Evolutionary conservation across 768 basidiomycete species (phyloP).

Genomic region (Gloeophyllum trabeum): DNA sequence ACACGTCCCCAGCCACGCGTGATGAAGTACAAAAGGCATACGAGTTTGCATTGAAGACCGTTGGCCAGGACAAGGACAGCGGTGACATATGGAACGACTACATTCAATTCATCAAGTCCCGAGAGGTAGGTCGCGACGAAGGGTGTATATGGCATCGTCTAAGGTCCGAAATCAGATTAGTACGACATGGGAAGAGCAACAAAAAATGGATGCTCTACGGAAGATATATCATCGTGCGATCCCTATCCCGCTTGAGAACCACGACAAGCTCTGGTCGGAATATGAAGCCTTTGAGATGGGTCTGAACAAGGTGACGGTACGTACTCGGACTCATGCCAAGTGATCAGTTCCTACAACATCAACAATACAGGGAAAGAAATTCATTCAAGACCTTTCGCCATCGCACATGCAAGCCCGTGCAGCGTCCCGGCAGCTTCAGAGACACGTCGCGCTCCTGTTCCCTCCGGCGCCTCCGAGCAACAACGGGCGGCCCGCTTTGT

Average conservation of each 20-base stretch:
- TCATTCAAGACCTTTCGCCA: constrained; percentile 86
- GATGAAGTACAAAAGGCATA: constrained; percentile 81
- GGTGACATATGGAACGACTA: constrained; percentile 93
- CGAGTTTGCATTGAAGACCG: constrained; percentile 83
- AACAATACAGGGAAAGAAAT: constrained; percentile 78
- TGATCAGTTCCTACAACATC: too few relatives aligned
- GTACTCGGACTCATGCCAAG: too few relatives aligned
- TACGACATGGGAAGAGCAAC: constrained; percentile 91
- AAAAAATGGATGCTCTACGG: constrained; percentile 88
- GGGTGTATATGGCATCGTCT: constrained; percentile 3
- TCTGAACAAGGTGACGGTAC: constrained; percentile 77
- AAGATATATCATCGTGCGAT: constrained; percentile 91
- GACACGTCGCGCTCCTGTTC: constrained; percentile 54
- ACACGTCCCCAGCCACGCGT: constrained; percentile 54
- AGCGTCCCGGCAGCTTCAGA: constrained; percentile 70
- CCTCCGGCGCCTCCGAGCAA: constrained; percentile 33
- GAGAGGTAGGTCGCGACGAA: constrained; percentile 42
- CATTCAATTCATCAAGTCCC: constrained; percentile 76
- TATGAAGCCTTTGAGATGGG: constrained; percentile 86
- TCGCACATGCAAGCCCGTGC: constrained; percentile 93
- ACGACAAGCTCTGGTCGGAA: constrained; percentile 89
- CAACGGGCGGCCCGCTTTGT: constrained; percentile 29
- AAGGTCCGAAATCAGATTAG: constrained; percentile 33
- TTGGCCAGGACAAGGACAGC: constrained; percentile 88
- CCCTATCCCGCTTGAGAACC: constrained; percentile 87